These are phyloP conservation scores for Candida maltosa DNA, from an alignment of 805 yeast genomes.

Conservation along the genomic window DNA sequence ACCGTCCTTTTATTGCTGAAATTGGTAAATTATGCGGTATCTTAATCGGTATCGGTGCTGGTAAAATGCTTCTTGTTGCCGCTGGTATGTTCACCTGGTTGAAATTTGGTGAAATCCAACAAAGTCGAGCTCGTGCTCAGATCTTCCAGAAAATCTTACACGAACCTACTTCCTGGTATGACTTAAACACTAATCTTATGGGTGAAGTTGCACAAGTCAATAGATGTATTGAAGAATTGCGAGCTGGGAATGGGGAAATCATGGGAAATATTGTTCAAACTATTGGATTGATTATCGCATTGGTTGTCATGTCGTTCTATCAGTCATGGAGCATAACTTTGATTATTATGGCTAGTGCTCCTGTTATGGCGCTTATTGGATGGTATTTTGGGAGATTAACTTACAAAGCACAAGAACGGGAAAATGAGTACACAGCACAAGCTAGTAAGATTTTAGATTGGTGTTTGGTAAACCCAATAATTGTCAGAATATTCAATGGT, in stretches of 20 bases:
- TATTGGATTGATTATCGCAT: slow-evolving; percentile 48
- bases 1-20: slow-evolving; percentile 20
- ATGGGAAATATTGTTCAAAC: slow-evolving; percentile 56
- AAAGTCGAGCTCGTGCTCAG: slow-evolving; percentile 47
- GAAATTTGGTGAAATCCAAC: slow-evolving; percentile 70
- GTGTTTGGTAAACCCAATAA: slow-evolving; percentile 56
- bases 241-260: slow-evolving; percentile 67
- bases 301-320: slow-evolving; percentile 63
- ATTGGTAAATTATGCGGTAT: slow-evolving; percentile 25
- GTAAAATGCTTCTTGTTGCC: slow-evolving; percentile 42
- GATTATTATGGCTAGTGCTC: slow-evolving; percentile 70
- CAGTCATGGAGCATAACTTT: slow-evolving; percentile 86
- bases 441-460: slow-evolving; percentile 68
- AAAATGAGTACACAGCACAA: slow-evolving; percentile 53
- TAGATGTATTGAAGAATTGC: slow-evolving; percentile 70
- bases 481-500: slow-evolving; percentile 63
- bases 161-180: slow-evolving; percentile 61
- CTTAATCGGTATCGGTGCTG: slow-evolving; percentile 31
- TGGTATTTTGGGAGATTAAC: slow-evolving; percentile 49
- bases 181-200: slow-evolving; percentile 47
- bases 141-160: slow-evolving; percentile 45
- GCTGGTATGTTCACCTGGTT: slow-evolving; percentile 60
- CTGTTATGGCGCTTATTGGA: slow-evolving; percentile 55
- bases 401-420: slow-evolving; percentile 45
- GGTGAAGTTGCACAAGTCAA: slow-evolving; percentile 67